Conservation (phyloP, 1,284 basidiomycete genomes). For the Apiotrichum montevideense region DNA sequence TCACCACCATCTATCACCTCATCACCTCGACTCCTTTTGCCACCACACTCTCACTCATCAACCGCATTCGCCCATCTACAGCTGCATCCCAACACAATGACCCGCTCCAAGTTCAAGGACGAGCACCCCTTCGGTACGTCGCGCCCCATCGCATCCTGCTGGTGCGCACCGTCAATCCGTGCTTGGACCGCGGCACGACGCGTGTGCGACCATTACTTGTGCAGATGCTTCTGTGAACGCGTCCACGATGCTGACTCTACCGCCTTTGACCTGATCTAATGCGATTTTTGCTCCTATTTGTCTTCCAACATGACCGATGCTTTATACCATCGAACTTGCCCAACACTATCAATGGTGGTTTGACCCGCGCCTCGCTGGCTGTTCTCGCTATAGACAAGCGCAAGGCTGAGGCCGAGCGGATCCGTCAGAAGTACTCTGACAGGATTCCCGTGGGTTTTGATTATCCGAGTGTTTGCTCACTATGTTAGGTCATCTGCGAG, state of each 20-base stretch:
- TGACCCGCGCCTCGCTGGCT: no score
- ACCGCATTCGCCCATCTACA: neutral
- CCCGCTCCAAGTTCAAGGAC: slow-evolving; percentile 99
- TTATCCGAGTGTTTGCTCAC: neutral
- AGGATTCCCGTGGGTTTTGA: slow-evolving; percentile 77
- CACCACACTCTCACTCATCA: neutral
- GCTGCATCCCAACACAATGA: slow-evolving; percentile 43
- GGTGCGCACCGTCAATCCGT: no score
- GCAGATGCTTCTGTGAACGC: no score
- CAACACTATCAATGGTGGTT: no score
- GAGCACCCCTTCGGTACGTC: slow-evolving; percentile 93
- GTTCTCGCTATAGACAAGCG: slow-evolving; percentile 70
- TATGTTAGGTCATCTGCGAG: slow-evolving; percentile 90
- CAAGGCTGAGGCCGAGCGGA: slow-evolving; percentile 89
- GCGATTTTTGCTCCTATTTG: no score
- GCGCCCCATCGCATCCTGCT: no score
- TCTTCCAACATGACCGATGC: no score
- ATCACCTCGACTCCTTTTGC: neutral
- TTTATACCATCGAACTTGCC: no score
- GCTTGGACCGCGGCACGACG: no score
- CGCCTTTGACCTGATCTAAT: no score
- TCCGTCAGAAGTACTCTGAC: slow-evolving; percentile 97
- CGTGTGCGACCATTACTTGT: no score
- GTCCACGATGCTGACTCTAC: no score
- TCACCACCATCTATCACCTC: neutral